Evolutionary conservation across 371 early-diverging fungal species (phyloP).

Genomic region (Circinella umbellata): DNA sequence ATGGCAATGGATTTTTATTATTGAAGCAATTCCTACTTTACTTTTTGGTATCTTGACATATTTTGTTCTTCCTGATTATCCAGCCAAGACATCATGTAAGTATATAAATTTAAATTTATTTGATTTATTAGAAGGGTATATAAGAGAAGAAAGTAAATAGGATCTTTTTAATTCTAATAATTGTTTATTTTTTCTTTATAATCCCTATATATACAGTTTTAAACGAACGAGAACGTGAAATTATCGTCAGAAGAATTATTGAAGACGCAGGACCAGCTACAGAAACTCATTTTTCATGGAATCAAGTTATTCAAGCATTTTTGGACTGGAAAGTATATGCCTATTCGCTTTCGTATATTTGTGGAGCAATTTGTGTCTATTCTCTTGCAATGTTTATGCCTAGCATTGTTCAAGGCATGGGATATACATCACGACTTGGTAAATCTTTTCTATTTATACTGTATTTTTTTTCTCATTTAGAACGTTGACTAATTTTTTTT

Average conservation of each 20-base stretch:
- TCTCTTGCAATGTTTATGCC: slow-evolving; percentile 71
- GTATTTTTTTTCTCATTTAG: no score
- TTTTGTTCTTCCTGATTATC: slow-evolving; percentile 72
- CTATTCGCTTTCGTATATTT: slow-evolving; percentile 58
- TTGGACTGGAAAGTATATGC: slow-evolving; percentile 64
- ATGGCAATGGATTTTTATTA: slow-evolving; percentile 75
- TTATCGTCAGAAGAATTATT: slow-evolving; percentile 61
- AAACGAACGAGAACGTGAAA: slow-evolving; percentile 55
- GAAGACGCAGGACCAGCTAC: slow-evolving; percentile 68
- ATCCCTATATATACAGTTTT: slow-evolving; percentile 35
- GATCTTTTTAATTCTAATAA: no score
- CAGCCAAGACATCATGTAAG: slow-evolving; percentile 52
- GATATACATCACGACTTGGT: slow-evolving; percentile 39
- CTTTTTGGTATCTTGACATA: slow-evolving; percentile 61
- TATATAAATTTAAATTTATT: neutral
- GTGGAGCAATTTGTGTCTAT: slow-evolving; percentile 52
- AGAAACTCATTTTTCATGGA: slow-evolving; percentile 63
- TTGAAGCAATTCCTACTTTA: slow-evolving; percentile 74
- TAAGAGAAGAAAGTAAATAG: neutral
- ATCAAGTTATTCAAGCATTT: slow-evolving; percentile 57
- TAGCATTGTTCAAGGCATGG: slow-evolving; percentile 71
- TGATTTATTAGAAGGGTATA: no score
- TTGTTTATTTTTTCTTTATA: no score
- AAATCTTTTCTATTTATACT: neutral
- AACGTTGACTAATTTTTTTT: neutral